Conservation (phyloP, 257 asterid genomes). For the Gentiana straminea region DNA sequence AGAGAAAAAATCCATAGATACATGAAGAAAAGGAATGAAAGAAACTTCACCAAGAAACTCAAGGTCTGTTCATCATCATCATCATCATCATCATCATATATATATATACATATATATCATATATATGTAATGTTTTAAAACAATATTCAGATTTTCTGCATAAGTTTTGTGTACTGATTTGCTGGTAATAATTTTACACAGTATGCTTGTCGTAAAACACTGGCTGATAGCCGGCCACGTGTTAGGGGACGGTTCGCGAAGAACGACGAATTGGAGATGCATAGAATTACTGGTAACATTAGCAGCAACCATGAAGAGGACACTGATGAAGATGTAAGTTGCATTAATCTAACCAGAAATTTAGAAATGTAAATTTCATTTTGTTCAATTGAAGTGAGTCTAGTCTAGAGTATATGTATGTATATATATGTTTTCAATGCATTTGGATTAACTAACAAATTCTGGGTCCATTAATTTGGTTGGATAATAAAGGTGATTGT, state of each 20-base stretch:
- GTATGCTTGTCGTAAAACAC: conserved; percentile 92
- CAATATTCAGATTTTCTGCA: no score
- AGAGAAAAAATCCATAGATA: conserved; percentile 76
- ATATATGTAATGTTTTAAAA: no score
- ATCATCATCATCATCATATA: no score
- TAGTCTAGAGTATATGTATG: no score
- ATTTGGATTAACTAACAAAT: neutral
- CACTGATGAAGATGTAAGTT: conserved; percentile 38
- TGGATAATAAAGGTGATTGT: conserved; percentile 21
- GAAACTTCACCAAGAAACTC: conserved; percentile 89
- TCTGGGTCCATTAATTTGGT: neutral
- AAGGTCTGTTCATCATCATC: conserved; percentile 34
- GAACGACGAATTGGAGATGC: conserved; percentile 55
- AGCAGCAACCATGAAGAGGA: conserved; percentile 50
- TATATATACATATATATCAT: no score
- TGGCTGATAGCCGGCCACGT: conserved; percentile 88
- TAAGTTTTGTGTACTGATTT: neutral
- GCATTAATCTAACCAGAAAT: no score
- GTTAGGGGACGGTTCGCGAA: conserved; percentile 89
- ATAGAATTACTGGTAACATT: conserved; percentile 25
- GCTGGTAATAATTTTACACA: conserved; percentile 15
- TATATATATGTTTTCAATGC: no score
- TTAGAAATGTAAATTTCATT: no score
- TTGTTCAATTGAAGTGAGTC: no score
- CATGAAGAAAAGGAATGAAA: conserved; percentile 78